Evolutionary conservation across 176 grass and related monocot species (phyloP).

Genomic region (Pontederia paniculata): DNA sequence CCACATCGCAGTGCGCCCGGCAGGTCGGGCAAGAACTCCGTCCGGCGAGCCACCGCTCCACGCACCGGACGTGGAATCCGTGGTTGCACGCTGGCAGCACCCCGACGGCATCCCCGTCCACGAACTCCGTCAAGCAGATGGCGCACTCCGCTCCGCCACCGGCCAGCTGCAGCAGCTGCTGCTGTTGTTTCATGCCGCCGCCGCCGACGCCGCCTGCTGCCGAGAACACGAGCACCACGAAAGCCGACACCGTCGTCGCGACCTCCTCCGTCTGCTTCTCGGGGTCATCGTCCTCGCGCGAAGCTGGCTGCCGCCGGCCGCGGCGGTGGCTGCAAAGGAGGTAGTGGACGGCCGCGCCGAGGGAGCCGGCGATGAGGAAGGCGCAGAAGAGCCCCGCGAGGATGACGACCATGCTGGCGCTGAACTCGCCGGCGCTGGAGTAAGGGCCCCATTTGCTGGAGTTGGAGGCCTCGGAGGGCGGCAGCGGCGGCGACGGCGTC

Average conservation of each 20-base stretch:
- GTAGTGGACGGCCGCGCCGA: slow-evolving; percentile 15
- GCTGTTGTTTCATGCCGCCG: slow-evolving; percentile 10
- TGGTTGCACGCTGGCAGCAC: slow-evolving; percentile 30
- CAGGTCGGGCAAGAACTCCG: slow-evolving; percentile 32
- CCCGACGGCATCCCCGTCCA: slow-evolving; percentile 17
- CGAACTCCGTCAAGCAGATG: slow-evolving; percentile 34
- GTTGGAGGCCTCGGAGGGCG: background rate
- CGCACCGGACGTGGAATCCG: slow-evolving; percentile 30
- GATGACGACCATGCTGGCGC: slow-evolving; percentile 29
- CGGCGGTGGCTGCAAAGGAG: slow-evolving; percentile 2
- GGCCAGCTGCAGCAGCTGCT: background rate
- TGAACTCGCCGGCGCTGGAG: slow-evolving; percentile 25
- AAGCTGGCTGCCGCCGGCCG: background rate
- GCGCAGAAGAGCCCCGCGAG: slow-evolving; percentile 20
- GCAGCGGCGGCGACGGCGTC: background rate
- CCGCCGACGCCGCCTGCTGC: background rate
- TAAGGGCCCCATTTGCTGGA: slow-evolving; percentile 28
- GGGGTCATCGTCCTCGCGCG: background rate
- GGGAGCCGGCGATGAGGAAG: slow-evolving; percentile 7
- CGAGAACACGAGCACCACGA: background rate
- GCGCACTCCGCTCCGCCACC: slow-evolving; percentile 20
- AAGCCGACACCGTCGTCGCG: background rate
- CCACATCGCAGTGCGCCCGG: slow-evolving; percentile 3
- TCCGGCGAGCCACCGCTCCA: slow-evolving; percentile 30
- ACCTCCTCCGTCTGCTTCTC: slow-evolving; percentile 1